Conservation (phyloP, 1,284 basidiomycete genomes). For the Moniliella sp. region DNA sequence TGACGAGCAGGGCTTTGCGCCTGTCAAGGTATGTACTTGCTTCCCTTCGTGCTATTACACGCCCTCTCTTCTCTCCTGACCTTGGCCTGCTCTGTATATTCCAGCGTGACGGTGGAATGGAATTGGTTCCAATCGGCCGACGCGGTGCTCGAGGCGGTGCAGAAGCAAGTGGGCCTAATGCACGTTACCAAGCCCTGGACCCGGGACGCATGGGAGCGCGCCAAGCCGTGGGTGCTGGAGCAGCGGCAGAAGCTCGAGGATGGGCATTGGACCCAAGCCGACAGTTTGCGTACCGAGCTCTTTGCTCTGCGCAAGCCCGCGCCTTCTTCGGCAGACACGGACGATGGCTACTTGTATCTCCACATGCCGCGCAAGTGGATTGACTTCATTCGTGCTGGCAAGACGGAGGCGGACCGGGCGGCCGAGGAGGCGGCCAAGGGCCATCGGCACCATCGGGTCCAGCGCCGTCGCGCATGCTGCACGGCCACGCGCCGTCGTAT, state of each 20-base stretch:
- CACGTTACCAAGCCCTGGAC: slow-evolving; percentile 27
- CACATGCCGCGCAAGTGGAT: slow-evolving; percentile 26
- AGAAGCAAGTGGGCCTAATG: slow-evolving; percentile 13
- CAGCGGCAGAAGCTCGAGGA: slow-evolving; percentile 28
- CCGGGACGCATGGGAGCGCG: slow-evolving; percentile 26
- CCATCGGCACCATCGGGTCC: slow-evolving; percentile 8
- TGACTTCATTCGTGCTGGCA: slow-evolving; percentile 20
- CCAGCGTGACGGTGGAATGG: no score
- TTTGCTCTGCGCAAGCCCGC: slow-evolving; percentile 21
- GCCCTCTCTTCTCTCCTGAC: no score
- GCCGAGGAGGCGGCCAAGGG: slow-evolving; percentile 6
- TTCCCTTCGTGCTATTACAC: no score
- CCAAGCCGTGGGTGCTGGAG: slow-evolving; percentile 23
- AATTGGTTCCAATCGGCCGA: slow-evolving; percentile 24
- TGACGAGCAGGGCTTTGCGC: no score
- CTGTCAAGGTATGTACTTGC: no score
- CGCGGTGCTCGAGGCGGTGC: slow-evolving; percentile 12
- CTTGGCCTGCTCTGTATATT: no score
- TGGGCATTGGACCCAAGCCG: slow-evolving; percentile 9
- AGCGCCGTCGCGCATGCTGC: slow-evolving; percentile 11
- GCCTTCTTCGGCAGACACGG: slow-evolving; percentile 20
- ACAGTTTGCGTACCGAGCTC: slow-evolving; percentile 13
- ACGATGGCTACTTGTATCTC: slow-evolving; percentile 23
- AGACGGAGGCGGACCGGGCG: slow-evolving; percentile 5
- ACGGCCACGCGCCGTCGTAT: slow-evolving; percentile 19